Evolutionary conservation across 1,284 basidiomycete genomes (phyloP).

Genomic region (Melanopsichium pennsylvanicum): DNA sequence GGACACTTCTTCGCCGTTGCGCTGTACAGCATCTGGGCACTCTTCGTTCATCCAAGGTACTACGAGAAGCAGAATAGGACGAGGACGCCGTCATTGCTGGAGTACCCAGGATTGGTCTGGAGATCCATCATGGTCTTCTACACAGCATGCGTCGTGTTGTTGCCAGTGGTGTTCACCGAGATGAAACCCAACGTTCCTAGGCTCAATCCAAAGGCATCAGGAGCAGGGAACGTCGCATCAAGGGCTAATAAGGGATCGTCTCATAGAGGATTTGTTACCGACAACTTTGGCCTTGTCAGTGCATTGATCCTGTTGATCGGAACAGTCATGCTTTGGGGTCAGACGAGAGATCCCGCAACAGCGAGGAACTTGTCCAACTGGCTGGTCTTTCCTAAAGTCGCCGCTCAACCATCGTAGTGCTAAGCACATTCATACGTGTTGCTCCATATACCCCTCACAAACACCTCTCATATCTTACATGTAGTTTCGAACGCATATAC

Average conservation of each 20-base stretch:
- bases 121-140: constrained; percentile 56
- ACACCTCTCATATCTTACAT: not conserved
- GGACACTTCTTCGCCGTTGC: constrained; percentile 96
- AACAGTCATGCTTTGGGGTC: constrained; percentile 38
- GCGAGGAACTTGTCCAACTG: constrained; percentile 34
- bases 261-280: constrained; percentile 20
- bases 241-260: not conserved
- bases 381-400: constrained; percentile 39
- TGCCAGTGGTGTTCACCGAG: constrained; percentile 64
- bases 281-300: constrained; percentile 37
- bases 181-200: constrained; percentile 48
- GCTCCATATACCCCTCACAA: constrained; percentile 9
- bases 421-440: not conserved
- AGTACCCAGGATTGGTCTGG: constrained; percentile 52
- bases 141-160: constrained; percentile 62
- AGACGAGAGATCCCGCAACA: constrained; percentile 29
- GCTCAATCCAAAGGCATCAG: constrained; percentile 3
- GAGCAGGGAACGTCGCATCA: no score
- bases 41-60: constrained; percentile 72
- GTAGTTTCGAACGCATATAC: no score
- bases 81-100: constrained; percentile 21
- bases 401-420: constrained; percentile 11
- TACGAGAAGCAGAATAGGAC: constrained; percentile 17
- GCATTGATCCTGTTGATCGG: constrained; percentile 33
- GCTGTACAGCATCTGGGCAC: constrained; percentile 86